These are phyloP conservation scores for Olyra latifolia DNA, from an alignment of 176 grass and related monocot genomes.

Conservation along the genomic window DNA sequence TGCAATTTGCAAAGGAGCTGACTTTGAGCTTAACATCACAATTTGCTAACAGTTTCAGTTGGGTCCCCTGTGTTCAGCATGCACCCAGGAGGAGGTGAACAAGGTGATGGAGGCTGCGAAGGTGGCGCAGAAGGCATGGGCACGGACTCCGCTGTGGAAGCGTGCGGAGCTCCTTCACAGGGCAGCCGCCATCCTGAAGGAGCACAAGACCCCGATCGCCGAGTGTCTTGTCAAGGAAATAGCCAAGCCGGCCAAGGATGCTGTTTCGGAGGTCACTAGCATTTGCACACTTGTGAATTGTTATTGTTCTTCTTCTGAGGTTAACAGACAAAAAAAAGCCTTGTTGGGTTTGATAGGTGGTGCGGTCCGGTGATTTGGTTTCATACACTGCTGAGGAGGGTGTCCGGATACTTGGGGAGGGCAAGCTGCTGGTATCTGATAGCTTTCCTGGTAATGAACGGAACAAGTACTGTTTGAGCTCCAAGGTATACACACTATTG, in stretches of 20 bases:
- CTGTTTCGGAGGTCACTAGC: slow-evolving; percentile 66
- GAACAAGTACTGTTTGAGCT: slow-evolving; percentile 91
- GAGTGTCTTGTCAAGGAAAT: slow-evolving; percentile 97
- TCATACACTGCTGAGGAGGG: slow-evolving; percentile 97
- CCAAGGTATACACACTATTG: slow-evolving; percentile 62
- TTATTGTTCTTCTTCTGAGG: not conserved
- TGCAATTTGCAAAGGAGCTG: not conserved
- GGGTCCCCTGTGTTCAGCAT: slow-evolving; percentile 50
- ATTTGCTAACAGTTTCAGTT: not conserved
- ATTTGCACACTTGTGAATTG: not conserved
- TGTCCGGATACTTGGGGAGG: slow-evolving; percentile 86
- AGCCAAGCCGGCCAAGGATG: slow-evolving; percentile 95
- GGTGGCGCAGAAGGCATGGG: slow-evolving; percentile 77
- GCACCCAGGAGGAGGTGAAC: slow-evolving; percentile 98
- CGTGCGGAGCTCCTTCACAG: slow-evolving; percentile 90
- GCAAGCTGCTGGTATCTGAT: slow-evolving; percentile 87
- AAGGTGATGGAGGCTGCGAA: slow-evolving; percentile 90
- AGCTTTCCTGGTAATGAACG: slow-evolving; percentile 97
- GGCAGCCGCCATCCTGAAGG: slow-evolving; percentile 88
- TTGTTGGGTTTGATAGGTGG: slow-evolving; percentile 55
- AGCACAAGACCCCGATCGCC: slow-evolving; percentile 76
- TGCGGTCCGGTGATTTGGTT: slow-evolving; percentile 85
- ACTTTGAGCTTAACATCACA: not conserved
- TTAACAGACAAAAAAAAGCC: not conserved
- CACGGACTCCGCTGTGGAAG: slow-evolving; percentile 87